Base-by-base conservation (phyloP, 140 eudicot genomes). In the Oenanthe javanica region DNA sequence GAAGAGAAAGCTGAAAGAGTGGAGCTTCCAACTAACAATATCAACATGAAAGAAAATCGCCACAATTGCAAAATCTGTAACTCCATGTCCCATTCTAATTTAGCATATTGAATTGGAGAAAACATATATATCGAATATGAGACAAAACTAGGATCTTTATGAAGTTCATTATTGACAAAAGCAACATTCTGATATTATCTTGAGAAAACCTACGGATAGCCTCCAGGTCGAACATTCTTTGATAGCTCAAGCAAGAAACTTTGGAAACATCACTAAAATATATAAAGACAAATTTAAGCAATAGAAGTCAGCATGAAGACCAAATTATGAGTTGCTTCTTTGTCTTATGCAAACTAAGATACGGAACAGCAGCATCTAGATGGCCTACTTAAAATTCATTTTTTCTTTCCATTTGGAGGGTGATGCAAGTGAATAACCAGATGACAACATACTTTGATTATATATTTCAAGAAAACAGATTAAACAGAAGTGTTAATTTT, bases 231-330 rank as follows among this genome's bases (percentile, higher is more conserved):
- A 36, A 40, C 23, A 71, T 42, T 15, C 59, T 49, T 72, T 59
- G 87, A 75, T 71, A 77, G 63, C 81, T 85, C 75, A 84, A 85
- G 80, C 82, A 80, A 80, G 52, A 59, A 78, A 66, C 88, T 81
- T 87, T 79, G 93, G 52, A 80, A 87, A 78, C 81, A 82, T 89
- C 93, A 83, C 76, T 82, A 23, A 5, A 21, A 77, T 82, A 73
- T 83, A 57, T 71, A 38, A 45, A 72, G 85, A 80, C 88, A 80
- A 84, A 82, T 54, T 50, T 36, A 54, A 57, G 27, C 47, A 54
- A 48, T 75, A 75, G 31, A 46, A 59, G 74, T 61, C 81, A 21
- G 70, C 54, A 15, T 19, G 54, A 27, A 23, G 50, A 25, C 45
- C 31, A 72, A 59, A 36, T 55, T 75, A 7, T 47, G 77, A 61